Base-by-base conservation (phyloP, 805 yeast species). In the Spathaspora boniae region DNA sequence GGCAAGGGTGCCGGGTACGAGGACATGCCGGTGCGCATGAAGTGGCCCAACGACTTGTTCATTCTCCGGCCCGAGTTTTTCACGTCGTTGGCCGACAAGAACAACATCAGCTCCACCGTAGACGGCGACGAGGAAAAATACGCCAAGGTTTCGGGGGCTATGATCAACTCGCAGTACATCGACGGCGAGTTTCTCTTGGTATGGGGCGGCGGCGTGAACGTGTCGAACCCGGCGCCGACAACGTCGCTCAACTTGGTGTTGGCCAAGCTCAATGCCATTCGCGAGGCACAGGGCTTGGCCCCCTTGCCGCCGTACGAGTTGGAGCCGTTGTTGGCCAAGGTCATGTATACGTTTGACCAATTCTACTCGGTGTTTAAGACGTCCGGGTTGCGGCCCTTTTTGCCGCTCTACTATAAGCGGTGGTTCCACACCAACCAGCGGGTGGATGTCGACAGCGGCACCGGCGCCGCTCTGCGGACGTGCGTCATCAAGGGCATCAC, bases 31-130 rank as follows among this genome's bases (percentile, higher is more conserved):
- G 68, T 91, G 11, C 72, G 78, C 33, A 72, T 93, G 41, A 93
- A 93, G 55, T 93, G 99, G 99, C 99, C 99, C 2, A 93, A 93
- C 55, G 99, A 93, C 57, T 63, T 93, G 9, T 93, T 86, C 53
- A 78, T 82, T 4, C 54, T 78, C 47, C 78, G 76, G 37, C 94
- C 95, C 1, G 79, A 78, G 36, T 74, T 63, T 44, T 71, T 56
- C 46, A 42, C 45, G 36, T 36, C 41, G 11, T 16, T 59, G 8
- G 44, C 54, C 9, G 68, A 62, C 18, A 58, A 58, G 30, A 44
- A 62, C 21, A 54, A 63, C 11, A 60, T 64, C 8, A 52, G 56
- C 24, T 29, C 49, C 9, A 65, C 68, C 4, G 63, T 68, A 0
- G 66, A 70, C 20, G 80, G 76, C 11, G 69, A 70, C 37, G 87